A percentile compares a stretch with the other conserved stretches of the same genome.
phyloP scores from a whole-genome alignment of 805 yeast genomes.

The Schwanniomyces polymorphus region DNA sequence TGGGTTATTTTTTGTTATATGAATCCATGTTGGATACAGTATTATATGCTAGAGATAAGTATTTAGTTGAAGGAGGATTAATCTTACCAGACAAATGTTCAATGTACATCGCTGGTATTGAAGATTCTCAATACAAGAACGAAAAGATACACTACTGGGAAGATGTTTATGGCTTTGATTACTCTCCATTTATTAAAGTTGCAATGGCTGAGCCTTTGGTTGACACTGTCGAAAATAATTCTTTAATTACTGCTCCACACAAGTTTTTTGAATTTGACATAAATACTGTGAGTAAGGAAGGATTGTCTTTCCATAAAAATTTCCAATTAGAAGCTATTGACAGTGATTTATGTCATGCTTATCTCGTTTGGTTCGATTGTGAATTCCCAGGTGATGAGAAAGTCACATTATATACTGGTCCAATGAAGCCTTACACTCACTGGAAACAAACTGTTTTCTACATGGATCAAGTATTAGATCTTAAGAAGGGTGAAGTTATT shows the following conservation, averaged over 20 bases:
- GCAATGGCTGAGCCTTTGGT: conserved; percentile 95
- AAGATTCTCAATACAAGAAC: conserved; percentile 87
- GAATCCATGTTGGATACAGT: conserved; percentile 99
- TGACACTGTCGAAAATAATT: conserved; percentile 80
- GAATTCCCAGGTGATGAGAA: conserved; percentile 74
- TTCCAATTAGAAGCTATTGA: conserved; percentile 74
- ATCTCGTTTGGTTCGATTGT: conserved; percentile 93
- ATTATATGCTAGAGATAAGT: conserved; percentile 88
- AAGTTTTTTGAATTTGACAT: conserved; percentile 81
- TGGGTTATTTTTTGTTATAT: conserved; percentile 95
- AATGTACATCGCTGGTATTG: conserved; percentile 87
- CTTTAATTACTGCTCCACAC: conserved; percentile 71
- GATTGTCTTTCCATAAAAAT: conserved; percentile 71
- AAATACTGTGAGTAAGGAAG: conserved; percentile 82
- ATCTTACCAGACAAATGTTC: conserved; percentile 94
- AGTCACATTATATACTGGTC: conserved; percentile 88
- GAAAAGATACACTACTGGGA: conserved; percentile 95
- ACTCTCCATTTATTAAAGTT: conserved; percentile 80
- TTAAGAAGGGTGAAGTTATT: conserved; percentile 73
- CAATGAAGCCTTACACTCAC: conserved; percentile 91
- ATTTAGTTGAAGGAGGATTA: conserved; percentile 78
- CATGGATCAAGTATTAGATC: conserved; percentile 73
- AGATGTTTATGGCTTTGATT: conserved; percentile 96
- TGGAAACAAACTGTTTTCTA: conserved; percentile 99
- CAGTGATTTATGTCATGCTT: conserved; percentile 82